Evolutionary conservation across 768 basidiomycete genomes (phyloP), one percentile per base, ranked within the genome.

Genomic region (Infundibulicybe gibba): DNA sequence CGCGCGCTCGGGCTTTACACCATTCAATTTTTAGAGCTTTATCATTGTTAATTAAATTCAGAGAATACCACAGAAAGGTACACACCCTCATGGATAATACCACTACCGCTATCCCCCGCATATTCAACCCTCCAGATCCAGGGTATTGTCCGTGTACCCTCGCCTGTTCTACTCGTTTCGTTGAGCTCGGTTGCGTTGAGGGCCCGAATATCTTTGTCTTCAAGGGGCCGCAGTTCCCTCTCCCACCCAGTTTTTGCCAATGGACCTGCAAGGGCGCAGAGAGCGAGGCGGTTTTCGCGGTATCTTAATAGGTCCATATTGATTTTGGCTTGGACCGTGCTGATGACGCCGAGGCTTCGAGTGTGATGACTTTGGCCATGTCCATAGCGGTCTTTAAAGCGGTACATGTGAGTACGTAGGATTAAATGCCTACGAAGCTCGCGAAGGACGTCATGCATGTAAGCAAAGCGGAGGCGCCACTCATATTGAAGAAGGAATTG

Each of bases 281-380:
- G 52, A 0, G 52, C 40, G 6, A 58, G 61, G 14, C 59, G 44
- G 2, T 59, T 65, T 43, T 69, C 35, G 10, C 35, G 10, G 63
- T 0, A 59, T 63, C 16, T 48, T 47, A 0, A 64, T 58, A 2
- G 66, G 48, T 0, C 55, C n/a, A 45, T 52, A 60, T 50, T 69
- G 65, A 41, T 58, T 52, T 3, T 52, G 1, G 41, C 32, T 5
- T 52, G 19, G 32, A 66, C 50, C 43, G 52, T 54, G 2, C 31
- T 37, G 31, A 65, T 51, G 12, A 57, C 20, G 1, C 38, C 49
- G n/a, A 53, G 44, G 25, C 52, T 56, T 5, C 55, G 56, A 11
- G 56, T 62, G 20, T 56, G 53, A 43, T 48, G 51, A 13, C 46
- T 43, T 38, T 63, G 60, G 0, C 64, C 63, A 10, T 56, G 54